Evolutionary conservation across 495 filamentous ascomycete species (phyloP), one percentile per base, ranked within the genome.

Genomic region (Daldinia bambusicola): DNA sequence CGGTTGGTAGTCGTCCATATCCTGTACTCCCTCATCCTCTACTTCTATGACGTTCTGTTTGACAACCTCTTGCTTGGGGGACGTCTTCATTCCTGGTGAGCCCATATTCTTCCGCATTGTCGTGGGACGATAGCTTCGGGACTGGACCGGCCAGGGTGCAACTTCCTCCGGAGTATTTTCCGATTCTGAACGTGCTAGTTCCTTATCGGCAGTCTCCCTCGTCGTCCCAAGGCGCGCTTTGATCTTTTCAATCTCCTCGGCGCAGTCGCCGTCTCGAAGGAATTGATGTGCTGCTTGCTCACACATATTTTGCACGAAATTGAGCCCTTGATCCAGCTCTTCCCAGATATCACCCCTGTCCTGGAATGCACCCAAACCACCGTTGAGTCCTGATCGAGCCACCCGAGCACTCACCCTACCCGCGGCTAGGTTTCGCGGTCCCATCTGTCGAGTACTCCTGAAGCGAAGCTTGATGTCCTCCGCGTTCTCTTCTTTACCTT

Each of bases 201-300:
- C 82, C 45, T 81, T 77, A 61, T 87, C 81, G 4, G 89, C 87
- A 30, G 85, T 70, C 57, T 88, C 87, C 65, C 87, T 84, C 12
- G 89, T 86, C 72, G 91, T 88, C 13, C 64, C 73, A 26, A 90
- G 80, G 2, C 83, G 80, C 58, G 82, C 80, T 74, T 90, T 88
- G 48, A 93, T 91, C 31, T 87, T 88, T 12, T 84, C 81, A 14
- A 96, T 85, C 79, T 97, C 92, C 20, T 86, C 84, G 16, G 80
- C 83, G 78, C 94, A 97, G 66, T 94, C 89, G 20, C 93, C 94
- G 59, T 92, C 89, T 20, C 94, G 88, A 12, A 97, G 84, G 63
- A 96, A 92, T 75, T 95, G 92, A 77, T 95, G 93, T 1, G 94
- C 94, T 13, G 88, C 94, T 58, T 89, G 87, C 79, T 97, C 94